Conservation (phyloP, 306 rosid genomes). For the Vicia faba region DNA sequence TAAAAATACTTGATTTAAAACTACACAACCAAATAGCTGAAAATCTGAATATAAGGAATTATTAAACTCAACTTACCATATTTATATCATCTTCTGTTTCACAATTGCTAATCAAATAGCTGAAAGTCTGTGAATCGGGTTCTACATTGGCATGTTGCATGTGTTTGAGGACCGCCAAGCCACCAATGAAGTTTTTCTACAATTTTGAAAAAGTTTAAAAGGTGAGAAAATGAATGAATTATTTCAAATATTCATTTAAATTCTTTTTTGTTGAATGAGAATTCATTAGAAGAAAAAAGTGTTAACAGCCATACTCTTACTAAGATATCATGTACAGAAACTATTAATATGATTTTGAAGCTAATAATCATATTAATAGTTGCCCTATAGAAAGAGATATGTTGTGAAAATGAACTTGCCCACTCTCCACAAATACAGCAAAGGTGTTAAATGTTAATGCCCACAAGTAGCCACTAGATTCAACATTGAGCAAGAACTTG, state of each 20-base stretch:
- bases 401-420: slow-evolving; percentile 9
- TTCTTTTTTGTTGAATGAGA: slow-evolving; percentile 2
- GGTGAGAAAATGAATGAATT: slow-evolving; percentile 26
- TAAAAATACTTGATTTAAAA: slow-evolving; percentile 21
- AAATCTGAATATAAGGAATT: background rate
- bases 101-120: slow-evolving; percentile 64
- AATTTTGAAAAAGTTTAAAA: slow-evolving; percentile 29
- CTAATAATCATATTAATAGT: background rate
- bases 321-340: background rate
- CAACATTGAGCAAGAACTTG: slow-evolving; percentile 20
- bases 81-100: slow-evolving; percentile 63
- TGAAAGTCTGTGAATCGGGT: slow-evolving; percentile 76
- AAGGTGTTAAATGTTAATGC: background rate
- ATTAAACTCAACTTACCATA: slow-evolving; percentile 51
- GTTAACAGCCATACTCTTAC: slow-evolving; percentile 17
- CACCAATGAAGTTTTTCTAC: slow-evolving; percentile 70
- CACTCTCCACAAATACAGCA: slow-evolving; percentile 4
- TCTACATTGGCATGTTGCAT: slow-evolving; percentile 61
- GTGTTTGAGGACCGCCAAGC: slow-evolving; percentile 55
- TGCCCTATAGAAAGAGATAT: background rate
- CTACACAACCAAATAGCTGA: background rate
- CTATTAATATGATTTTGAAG: slow-evolving; percentile 18
- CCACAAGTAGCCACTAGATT: background rate
- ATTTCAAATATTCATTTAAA: slow-evolving; percentile 16
- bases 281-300: slow-evolving; percentile 2